Evolutionary conservation across 1,284 basidiomycete species (phyloP).

Genomic region (Pseudozyma hubeiensis): DNA sequence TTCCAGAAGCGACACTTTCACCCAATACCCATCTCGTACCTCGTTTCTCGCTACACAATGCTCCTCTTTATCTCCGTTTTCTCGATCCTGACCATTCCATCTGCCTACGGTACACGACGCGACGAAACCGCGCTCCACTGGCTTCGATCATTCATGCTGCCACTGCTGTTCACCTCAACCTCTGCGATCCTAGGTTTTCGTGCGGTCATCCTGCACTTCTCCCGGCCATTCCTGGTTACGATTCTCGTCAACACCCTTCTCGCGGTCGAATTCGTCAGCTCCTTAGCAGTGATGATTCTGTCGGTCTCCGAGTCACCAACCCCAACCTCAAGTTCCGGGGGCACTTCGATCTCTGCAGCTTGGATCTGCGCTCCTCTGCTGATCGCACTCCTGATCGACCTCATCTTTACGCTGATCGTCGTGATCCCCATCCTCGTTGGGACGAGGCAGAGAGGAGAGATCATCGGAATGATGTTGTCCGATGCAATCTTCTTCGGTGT

Average conservation of each 20-base stretch:
- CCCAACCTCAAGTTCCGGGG: not conserved
- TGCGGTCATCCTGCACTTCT: constrained; percentile 24
- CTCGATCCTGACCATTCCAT: constrained; percentile 12
- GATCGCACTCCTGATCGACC: constrained; percentile 22
- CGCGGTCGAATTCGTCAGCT: not conserved
- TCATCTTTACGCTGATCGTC: constrained; percentile 22
- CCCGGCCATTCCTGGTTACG: constrained; percentile 9
- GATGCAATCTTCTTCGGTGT: constrained; percentile 35
- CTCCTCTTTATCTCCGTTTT: constrained; percentile 9
- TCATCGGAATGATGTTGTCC: constrained; percentile 21
- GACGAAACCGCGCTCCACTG: constrained; percentile 2
- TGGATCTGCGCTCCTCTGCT: constrained; percentile 18
- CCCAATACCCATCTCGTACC: constrained; percentile 26
- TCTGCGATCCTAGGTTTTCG: constrained; percentile 32
- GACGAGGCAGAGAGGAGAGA: constrained; percentile 15
- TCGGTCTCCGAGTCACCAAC: not conserved
- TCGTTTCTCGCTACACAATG: constrained; percentile 23
- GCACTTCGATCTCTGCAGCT: not conserved
- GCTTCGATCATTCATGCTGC: constrained; percentile 10
- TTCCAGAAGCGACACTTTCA: constrained; percentile 11
- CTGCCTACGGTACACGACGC: not conserved
- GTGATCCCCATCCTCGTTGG: constrained; percentile 16
- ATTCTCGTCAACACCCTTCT: constrained; percentile 13
- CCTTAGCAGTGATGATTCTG: constrained; percentile 4
- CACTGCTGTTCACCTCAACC: constrained; percentile 26